Evolutionary conservation across 345 rosid species (phyloP).

Genomic region (Citrus trifoliata): DNA sequence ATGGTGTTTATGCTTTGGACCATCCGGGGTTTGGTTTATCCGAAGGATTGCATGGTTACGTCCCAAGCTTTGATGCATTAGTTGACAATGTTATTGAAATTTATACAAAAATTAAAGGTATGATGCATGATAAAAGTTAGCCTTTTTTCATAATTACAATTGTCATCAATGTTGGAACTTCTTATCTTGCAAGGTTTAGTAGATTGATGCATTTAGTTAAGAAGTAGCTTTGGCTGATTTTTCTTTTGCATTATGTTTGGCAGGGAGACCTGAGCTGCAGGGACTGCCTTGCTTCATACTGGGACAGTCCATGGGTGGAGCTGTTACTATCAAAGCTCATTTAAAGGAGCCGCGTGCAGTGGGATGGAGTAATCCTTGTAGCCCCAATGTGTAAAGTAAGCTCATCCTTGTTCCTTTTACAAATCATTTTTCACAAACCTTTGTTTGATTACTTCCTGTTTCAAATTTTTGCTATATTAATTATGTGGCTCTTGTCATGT

Average conservation of each 20-base stretch:
- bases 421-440: constrained; percentile 5
- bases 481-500: not conserved
- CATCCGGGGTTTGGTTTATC: constrained; percentile 96
- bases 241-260: constrained; percentile 9
- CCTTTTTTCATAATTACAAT: not conserved
- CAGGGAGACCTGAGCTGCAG: constrained; percentile 68
- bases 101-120: constrained; percentile 80
- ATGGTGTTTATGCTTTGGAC: constrained; percentile 79
- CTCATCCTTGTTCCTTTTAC: constrained; percentile 1
- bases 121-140: not conserved
- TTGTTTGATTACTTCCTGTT: not conserved
- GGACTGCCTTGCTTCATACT: constrained; percentile 69
- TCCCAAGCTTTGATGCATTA: constrained; percentile 67
- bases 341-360: constrained; percentile 67
- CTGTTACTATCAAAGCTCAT: constrained; percentile 76
- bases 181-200: not conserved
- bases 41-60: constrained; percentile 89
- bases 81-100: constrained; percentile 71
- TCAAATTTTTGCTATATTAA: not conserved
- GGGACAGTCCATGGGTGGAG: constrained; percentile 99
- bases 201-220: not conserved
- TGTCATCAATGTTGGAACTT: not conserved
- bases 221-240: not conserved
- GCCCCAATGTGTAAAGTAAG: constrained; percentile 98
- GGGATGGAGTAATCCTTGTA: constrained; percentile 91